Evolutionary conservation across 768 basidiomycete genomes (phyloP), one percentile per base, ranked within the genome.

Genomic region (Cyclocybe aegerita): DNA sequence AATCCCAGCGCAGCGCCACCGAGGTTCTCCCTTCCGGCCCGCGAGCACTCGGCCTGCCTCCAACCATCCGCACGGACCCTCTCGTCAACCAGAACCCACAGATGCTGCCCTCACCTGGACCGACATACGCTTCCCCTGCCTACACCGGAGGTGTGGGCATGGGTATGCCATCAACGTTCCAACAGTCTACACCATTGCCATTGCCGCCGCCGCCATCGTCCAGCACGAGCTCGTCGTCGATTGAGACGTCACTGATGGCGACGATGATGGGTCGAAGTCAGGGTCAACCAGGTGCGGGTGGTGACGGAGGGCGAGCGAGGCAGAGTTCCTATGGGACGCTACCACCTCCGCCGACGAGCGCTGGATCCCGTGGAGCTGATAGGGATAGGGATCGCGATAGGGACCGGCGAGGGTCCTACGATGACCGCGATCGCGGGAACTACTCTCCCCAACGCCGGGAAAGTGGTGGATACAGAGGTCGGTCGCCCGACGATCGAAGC

Each of bases 91-190:
- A 23, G 23, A 53, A 52, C 29, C 57, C 63, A 10, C 65, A 59
- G 41, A 60, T 60, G 57, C 55, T 67, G 4, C 65, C 64, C 30
- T 65, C 62, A 4, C 64, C 64, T n/a, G 54, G 59, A 1, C 64
- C 60, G 31, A 30, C 48, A 11, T 64, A 57, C 46, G 37, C 52
- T 1, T 54, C 57, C 43, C 55, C 58, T 2, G 41, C 55, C 1
- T 48, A 46, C 34, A 7, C 54, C 33, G 39, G 44, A 23, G 23
- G 23, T 23, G 23, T 23, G 23, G 23, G 23, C 3, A 23, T 23
- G 3, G 23, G 23, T 4, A 4, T 9, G 48, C 48, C 5, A 10
- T n/a, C 14, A 16, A 33, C 7, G 31, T 34, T 4, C n/a, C 31
- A 46, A 39, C 23, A 11, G 39, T 30, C 31, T 40, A 41, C n/a